Evolutionary conservation across 192 early-diverging fungal genomes (phyloP), one percentile per base, ranked within the genome.

Genomic region (Coemansia sp.): DNA sequence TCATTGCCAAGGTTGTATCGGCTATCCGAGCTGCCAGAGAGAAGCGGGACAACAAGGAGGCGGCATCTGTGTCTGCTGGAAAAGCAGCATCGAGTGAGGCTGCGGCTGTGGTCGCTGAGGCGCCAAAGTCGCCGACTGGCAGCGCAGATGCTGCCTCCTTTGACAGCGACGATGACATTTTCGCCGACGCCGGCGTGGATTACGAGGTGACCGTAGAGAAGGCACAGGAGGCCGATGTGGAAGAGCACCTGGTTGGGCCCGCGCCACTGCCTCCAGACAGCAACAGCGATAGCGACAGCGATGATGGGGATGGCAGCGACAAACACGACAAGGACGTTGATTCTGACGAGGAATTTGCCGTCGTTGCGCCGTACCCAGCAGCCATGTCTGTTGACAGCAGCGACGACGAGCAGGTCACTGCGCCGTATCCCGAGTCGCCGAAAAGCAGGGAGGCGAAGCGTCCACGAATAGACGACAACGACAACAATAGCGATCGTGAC

Each of bases 141-240:
- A n/a, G n/a, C n/a, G n/a, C n/a, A n/a, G n/a, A n/a, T n/a, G n/a
- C n/a, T n/a, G n/a, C n/a, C n/a, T n/a, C n/a, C n/a, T 47, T 3
- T 20, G 29, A 16, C 29, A 36, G 13, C 8, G 84, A 87, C 30
- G 88, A 90, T 20, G 82, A 93, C 72, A 96, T 96, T 25, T 96
- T 96, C 85, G 90, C 85, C 7, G 93, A 92, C 57, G 93, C 78
- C 6, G 94, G 93, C 1, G 64, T 85, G 4, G 89, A 93, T 42
- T 95, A 95, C 62, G 61, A 71, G 14, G 68, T 93, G 1, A 48
- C 53, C 6, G 36, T 45, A n/a, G n/a, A n/a, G n/a, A n/a, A n/a
- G n/a, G n/a, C n/a, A n/a, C n/a, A n/a, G n/a, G n/a, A n/a, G n/a
- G n/a, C n/a, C 4, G 60, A 22, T 16, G 42, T 28, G 18, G 27